phyloP scores from a whole-genome alignment of 2,329 filamentous ascomycete genomes.

The Penicillium sp. region DNA sequence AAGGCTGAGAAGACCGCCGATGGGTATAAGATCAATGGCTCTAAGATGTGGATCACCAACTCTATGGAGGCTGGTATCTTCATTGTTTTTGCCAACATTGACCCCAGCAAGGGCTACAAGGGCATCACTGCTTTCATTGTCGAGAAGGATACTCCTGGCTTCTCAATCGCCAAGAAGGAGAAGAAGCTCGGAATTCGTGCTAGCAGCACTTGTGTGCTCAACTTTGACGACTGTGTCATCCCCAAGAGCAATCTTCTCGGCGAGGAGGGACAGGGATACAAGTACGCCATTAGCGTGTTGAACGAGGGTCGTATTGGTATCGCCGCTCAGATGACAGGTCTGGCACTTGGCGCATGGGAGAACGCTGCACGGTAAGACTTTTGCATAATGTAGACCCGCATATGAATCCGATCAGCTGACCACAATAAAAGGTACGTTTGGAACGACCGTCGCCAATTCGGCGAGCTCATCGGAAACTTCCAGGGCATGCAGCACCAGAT shows the following conservation, averaged over 20 bases:
- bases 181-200: slow-evolving; percentile 98
- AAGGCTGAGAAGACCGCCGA: slow-evolving; percentile 78
- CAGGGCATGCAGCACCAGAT: slow-evolving; percentile 99
- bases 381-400: not conserved
- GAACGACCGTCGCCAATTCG: slow-evolving; percentile 98
- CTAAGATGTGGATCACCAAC: slow-evolving; percentile 99
- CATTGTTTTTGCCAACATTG: slow-evolving; percentile 95
- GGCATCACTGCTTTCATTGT: slow-evolving; percentile 96
- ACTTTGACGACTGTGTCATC: slow-evolving; percentile 93
- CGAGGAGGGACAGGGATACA: slow-evolving; percentile 88
- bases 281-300: slow-evolving; percentile 89
- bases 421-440: slow-evolving; percentile 69
- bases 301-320: slow-evolving; percentile 98
- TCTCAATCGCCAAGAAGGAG: slow-evolving; percentile 98
- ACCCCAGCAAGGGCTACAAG: slow-evolving; percentile 89
- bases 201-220: slow-evolving; percentile 94
- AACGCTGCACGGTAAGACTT: slow-evolving; percentile 72
- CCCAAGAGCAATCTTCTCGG: slow-evolving; percentile 86
- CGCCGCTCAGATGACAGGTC: slow-evolving; percentile 96
- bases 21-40: slow-evolving; percentile 83
- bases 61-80: slow-evolving; percentile 90
- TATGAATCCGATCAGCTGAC: slow-evolving; percentile 8
- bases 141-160: slow-evolving; percentile 83
- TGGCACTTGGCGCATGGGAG: slow-evolving; percentile 91
- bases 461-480: slow-evolving; percentile 89